Percentiles rank a stretch among this genome's conserved stretches.
Conservation (phyloP, 106 monocot genomes). For the Triglochin maritima region DNA sequence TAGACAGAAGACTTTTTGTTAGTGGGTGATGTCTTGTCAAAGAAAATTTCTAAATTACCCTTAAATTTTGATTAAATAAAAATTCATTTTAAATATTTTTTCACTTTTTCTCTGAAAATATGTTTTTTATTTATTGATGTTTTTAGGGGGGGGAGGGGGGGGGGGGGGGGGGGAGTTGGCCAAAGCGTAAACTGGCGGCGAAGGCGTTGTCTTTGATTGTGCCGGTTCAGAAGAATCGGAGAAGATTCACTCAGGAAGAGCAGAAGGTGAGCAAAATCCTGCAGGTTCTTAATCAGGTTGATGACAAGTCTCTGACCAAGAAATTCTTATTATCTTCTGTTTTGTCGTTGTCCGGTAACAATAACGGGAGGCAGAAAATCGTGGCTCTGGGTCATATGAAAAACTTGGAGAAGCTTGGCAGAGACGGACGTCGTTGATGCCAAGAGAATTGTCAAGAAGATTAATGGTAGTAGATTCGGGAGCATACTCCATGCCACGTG, state of each 20-base stretch:
- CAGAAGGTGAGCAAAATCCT: constrained; percentile 35
- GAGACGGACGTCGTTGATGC: constrained; percentile 34
- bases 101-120: no score
- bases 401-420: constrained; percentile 41
- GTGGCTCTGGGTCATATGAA: constrained; percentile 26
- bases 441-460: constrained; percentile 54
- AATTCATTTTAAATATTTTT: no score
- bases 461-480: constrained; percentile 28
- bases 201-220: constrained; percentile 40
- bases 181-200: constrained; percentile 46
- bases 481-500: constrained; percentile 18
- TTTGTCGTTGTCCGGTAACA: constrained; percentile 34
- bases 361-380: constrained; percentile 45
- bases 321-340: constrained; percentile 36
- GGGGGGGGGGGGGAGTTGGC: no score
- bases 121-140: no score
- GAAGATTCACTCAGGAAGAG: constrained; percentile 39
- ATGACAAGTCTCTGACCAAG: constrained; percentile 27
- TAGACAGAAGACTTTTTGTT: no score
- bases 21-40: no score
- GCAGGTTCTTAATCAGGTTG: constrained; percentile 29
- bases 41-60: no score
- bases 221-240: constrained; percentile 40
- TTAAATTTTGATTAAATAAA: no score
- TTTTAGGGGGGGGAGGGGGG: no score